Conservation (phyloP, 148 eudicot genomes). For the Cornus florida region DNA sequence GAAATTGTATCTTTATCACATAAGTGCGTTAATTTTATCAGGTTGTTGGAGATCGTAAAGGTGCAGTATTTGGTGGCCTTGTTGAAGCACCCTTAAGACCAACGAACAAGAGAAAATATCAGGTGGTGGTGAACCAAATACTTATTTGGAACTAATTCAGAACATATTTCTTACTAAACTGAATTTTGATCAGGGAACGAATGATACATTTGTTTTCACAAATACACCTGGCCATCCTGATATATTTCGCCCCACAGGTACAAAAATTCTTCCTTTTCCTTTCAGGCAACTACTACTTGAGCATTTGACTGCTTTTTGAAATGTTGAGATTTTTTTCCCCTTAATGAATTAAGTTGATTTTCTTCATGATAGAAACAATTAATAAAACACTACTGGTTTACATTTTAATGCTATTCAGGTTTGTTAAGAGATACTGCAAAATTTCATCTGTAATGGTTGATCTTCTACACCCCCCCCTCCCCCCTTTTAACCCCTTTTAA, state of each 20-base stretch:
- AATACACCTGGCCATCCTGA: slow-evolving; percentile 59
- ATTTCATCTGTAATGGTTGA: no score
- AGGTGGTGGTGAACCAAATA: slow-evolving; percentile 44
- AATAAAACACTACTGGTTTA: no score
- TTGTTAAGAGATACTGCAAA: background rate
- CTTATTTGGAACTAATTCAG: background rate
- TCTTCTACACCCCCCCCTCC: no score
- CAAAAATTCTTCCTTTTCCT: background rate
- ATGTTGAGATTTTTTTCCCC: no score
- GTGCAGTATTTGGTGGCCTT: slow-evolving; percentile 90
- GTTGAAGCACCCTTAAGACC: slow-evolving; percentile 87
- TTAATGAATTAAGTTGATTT: background rate
- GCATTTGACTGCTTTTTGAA: background rate
- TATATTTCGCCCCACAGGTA: slow-evolving; percentile 86
- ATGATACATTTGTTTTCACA: slow-evolving; percentile 76
- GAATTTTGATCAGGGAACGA: slow-evolving; percentile 63
- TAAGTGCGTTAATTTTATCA: slow-evolving; percentile 10
- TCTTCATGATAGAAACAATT: background rate
- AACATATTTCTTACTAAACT: slow-evolving; percentile 16
- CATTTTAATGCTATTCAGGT: background rate
- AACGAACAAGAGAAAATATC: slow-evolving; percentile 63
- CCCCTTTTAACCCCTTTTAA: no score
- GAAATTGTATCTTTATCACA: background rate
- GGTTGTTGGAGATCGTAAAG: slow-evolving; percentile 92
- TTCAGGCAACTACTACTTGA: background rate